Conservation (phyloP, 2,329 filamentous ascomycete genomes). For the Septoria petroselini region DNA sequence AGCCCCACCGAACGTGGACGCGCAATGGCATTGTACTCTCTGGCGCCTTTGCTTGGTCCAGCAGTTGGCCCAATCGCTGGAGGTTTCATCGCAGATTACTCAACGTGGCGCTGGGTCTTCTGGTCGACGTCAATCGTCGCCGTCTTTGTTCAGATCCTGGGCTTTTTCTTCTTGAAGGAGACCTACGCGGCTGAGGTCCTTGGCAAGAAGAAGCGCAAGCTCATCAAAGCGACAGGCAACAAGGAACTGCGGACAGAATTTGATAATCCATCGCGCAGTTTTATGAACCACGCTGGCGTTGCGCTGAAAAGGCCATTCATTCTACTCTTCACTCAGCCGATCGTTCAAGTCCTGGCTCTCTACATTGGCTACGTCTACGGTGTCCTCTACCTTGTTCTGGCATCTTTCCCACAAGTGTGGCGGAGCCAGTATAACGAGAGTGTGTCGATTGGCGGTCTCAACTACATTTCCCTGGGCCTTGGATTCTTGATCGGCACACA, state of each 20-base stretch:
- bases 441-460: constrained; percentile 38
- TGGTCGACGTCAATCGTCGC: constrained; percentile 63
- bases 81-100: constrained; percentile 61
- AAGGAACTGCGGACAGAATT: constrained; percentile 55
- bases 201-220: constrained; percentile 54
- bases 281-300: constrained; percentile 34
- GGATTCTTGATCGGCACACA: constrained; percentile 58
- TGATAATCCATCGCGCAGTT: constrained; percentile 37
- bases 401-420: constrained; percentile 39
- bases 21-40: constrained; percentile 61
- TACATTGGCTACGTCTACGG: constrained; percentile 43
- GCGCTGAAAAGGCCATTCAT: constrained; percentile 39
- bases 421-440: constrained; percentile 28
- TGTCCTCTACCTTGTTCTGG: constrained; percentile 41
- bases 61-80: constrained; percentile 64
- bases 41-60: constrained; percentile 63
- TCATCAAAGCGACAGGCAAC: constrained; percentile 61
- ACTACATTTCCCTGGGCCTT: constrained; percentile 53
- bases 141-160: constrained; percentile 58
- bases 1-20: constrained; percentile 60
- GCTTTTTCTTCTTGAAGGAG: constrained; percentile 62
- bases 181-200: constrained; percentile 66
- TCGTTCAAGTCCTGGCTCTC: constrained; percentile 38
- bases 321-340: constrained; percentile 39
- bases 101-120: constrained; percentile 72